Conservation (phyloP, 2,329 filamentous ascomycete species). For the Setomelanomma holmii region DNA sequence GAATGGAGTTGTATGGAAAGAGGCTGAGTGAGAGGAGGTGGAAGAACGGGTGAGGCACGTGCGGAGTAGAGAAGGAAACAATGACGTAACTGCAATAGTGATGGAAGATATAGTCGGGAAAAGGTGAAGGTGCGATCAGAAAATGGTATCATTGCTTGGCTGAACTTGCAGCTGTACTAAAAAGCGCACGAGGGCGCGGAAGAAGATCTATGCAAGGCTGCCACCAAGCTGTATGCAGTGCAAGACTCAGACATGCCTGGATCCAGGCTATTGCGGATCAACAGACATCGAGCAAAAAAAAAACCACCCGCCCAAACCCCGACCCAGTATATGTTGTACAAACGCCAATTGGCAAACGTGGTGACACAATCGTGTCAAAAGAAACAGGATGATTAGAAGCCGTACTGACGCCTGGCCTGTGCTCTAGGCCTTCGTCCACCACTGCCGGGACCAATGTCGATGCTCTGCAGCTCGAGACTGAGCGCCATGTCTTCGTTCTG, state of each 20-base stretch:
- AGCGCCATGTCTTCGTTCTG: constrained; percentile 62
- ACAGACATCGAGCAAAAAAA: constrained; percentile 7
- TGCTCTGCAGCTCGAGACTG: constrained; percentile 71
- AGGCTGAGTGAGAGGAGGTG: too few relatives aligned
- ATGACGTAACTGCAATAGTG: too few relatives aligned
- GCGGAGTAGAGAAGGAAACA: too few relatives aligned
- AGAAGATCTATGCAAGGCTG: constrained; percentile 2
- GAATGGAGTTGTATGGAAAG: too few relatives aligned
- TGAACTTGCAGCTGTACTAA: neutral
- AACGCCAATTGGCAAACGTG: neutral
- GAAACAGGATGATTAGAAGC: neutral
- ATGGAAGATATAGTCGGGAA: too few relatives aligned
- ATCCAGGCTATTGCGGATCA: neutral
- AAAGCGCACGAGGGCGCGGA: constrained; percentile 1
- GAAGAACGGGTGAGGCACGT: too few relatives aligned
- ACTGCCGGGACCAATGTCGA: constrained; percentile 52
- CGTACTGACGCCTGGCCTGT: constrained; percentile 5
- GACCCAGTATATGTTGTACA: neutral
- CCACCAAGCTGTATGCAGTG: neutral
- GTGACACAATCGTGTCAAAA: neutral
- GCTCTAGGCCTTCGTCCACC: constrained; percentile 9
- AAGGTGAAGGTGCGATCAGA: too few relatives aligned
- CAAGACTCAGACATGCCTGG: constrained; percentile 8
- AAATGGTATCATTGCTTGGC: neutral
- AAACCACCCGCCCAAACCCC: neutral